Evolutionary conservation across 2,329 filamentous ascomycete genomes (phyloP), one percentile per base, ranked within the genome.

Genomic region (Berkeleyomyces rouxiae): DNA sequence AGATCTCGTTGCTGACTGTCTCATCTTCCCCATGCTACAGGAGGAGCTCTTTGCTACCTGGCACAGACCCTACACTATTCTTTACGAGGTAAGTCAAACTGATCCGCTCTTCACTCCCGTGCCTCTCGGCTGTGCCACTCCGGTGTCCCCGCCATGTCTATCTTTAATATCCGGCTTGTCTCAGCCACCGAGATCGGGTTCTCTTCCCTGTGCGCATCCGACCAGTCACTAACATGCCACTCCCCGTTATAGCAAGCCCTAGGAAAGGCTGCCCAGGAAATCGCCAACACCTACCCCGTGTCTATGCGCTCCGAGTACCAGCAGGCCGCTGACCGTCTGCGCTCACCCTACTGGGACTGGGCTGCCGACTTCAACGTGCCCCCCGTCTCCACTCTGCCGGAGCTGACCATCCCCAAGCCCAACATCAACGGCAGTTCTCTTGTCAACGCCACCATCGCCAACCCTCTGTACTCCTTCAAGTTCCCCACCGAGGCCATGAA

Each of bases 291-390:
- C 43, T 82, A 81, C 66, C 73, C 71, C 11, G 66, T 62, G 64
- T 68, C 40, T 65, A 72, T 66, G 66, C 71, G 66, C 64, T 67
- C 49, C 63, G 66, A 64, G 31, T 82, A 82, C 66, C 66, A 69
- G 31, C 67, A 72, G 2, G 78, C 79, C 1, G 79, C 78, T 2
- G 71, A 77, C 47, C 70, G 67, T 0, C 72, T 82, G 36, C 75
- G 79, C 40, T 69, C 75, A 10, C 78, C 79, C 1, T 81, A 73
- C 70, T 82, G 79, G 80, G 79, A 82, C 70, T 82, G 79, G 79
- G 78, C 74, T 1, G 64, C 66, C 2, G 68, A 76, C 42, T 66
- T 73, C 3, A 65, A 66, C n/a, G 72, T 82, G 2, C 79, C 80
- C 3, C 66, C 68, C 0, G 73, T 74, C n/a, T 74, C 71, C 2